Evolutionary conservation across 441 rosid species (phyloP).

Genomic region (Aquilaria agallochum): DNA sequence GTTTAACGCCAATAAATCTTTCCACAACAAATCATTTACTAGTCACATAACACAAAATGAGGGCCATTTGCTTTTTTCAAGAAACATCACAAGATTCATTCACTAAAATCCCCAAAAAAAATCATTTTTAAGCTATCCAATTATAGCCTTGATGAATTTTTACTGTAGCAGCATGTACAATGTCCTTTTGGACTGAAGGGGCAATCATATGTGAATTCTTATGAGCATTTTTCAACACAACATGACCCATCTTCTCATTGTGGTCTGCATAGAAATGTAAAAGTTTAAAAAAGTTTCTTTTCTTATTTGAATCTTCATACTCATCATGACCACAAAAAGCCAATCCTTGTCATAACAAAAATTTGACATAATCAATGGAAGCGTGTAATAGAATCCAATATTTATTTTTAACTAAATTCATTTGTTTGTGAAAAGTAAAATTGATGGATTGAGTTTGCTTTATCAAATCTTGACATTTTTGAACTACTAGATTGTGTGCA

Average conservation of each 20-base stretch:
- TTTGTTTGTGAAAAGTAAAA: not conserved
- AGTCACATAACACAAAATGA: too few species aligned
- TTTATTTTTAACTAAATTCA: not conserved
- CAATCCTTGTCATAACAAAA: not conserved
- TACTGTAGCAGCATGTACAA: too few species aligned
- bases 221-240: not conserved
- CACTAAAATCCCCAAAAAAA: too few species aligned
- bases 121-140: too few species aligned
- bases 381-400: not conserved
- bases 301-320: not conserved
- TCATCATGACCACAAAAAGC: constrained; percentile 2
- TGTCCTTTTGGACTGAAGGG: not conserved
- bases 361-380: not conserved
- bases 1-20: too few species aligned
- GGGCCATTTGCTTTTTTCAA: too few species aligned
- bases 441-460: constrained; percentile 4
- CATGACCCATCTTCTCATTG: not conserved
- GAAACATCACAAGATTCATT: too few species aligned
- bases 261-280: not conserved
- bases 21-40: too few species aligned
- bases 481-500: not conserved
- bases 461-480: constrained; percentile 4
- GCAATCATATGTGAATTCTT: not conserved
- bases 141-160: too few species aligned
- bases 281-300: constrained; percentile 1